Base-by-base conservation (phyloP, 306 rosid genomes). In the Alnus rubra region DNA sequence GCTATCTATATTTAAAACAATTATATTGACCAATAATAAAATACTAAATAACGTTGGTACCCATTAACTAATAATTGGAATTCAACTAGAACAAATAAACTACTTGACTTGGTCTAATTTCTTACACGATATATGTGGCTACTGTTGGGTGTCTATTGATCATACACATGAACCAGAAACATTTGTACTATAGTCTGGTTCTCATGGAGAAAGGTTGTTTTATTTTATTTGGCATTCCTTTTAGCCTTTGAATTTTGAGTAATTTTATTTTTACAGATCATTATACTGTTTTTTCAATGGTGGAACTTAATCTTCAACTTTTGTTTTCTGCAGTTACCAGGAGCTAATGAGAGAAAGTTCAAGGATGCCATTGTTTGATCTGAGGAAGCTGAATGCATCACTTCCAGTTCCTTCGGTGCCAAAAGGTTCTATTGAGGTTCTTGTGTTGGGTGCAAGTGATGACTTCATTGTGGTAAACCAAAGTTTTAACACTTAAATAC, bases 311-410 rank as follows among this genome's bases (percentile, higher is more conserved):
- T 39, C 33, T 80, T 47, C 50, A 56, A 59, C 76, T 49, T 54
- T 69, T 80, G 62, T 67, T 71, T 33, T 73, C 74, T 82, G 78
- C 85, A 94, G 98, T 63, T 94, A 92, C 84, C 98, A 94, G 81
- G 92, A 83, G 76, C 90, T 90, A 52, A 94, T 94, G 97, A 92
- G 88, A 86, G 94, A 89, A 85, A 94, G 98, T 84, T 92, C 96
- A n/a, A 90, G 98, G 84, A 75, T 91, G 89, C 97, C 98, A 67
- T 86, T 94, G 75, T 92, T 94, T 86, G 97, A 94, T 84, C 88
- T 94, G 68, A 87, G 89, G 80, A 94, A 92, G 87, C 85, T 94
- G 88, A 94, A 92, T 81, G 94, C 96, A 68, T 85, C 94, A 4
- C 98, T 94, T 76, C 98, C 98, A 3, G 97, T 94, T 54, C 89